Conservation (phyloP, 2,329 filamentous ascomycete species). For the Saccharata proteae region DNA sequence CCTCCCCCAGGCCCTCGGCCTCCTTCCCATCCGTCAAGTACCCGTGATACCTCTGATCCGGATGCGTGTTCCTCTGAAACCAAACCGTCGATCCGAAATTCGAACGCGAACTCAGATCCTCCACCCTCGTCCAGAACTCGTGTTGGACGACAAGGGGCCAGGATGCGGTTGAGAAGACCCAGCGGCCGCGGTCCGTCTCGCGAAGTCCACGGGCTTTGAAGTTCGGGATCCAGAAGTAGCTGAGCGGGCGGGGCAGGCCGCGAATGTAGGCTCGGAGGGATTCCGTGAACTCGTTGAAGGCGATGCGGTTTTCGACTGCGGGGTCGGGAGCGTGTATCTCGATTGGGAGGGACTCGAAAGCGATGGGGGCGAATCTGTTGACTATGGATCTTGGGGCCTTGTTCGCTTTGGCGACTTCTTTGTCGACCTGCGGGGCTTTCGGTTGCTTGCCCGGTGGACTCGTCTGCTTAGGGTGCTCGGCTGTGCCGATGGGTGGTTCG, state of each 20-base stretch:
- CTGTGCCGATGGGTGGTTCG: too few species aligned
- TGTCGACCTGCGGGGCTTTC: too few species aligned
- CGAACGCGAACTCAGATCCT: slow-evolving; percentile 46
- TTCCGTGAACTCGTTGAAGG: slow-evolving; percentile 4
- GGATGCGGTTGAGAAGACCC: slow-evolving; percentile 48
- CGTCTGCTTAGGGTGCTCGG: too few species aligned
- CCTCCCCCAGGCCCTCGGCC: slow-evolving; percentile 19
- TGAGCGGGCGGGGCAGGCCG: too few species aligned
- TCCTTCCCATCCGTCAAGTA: slow-evolving; percentile 7
- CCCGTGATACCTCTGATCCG: slow-evolving; percentile 33
- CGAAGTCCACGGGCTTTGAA: neutral
- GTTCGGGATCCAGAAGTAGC: slow-evolving; percentile 2
- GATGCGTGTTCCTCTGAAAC: slow-evolving; percentile 4
- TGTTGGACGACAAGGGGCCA: slow-evolving; percentile 42
- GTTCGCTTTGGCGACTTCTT: neutral
- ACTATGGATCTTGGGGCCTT: neutral
- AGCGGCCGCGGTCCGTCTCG: slow-evolving; percentile 59
- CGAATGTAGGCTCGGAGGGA: too few species aligned
- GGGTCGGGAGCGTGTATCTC: slow-evolving; percentile 18
- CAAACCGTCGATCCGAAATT: slow-evolving; percentile 55
- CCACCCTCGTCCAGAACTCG: slow-evolving; percentile 51
- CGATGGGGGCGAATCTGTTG: slow-evolving; percentile 4
- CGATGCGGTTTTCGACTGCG: neutral
- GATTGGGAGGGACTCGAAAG: slow-evolving; percentile 15
- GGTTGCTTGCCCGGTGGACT: too few species aligned